Conservation (phyloP, 257 asterid species). For the Paraleonurus japonicus region DNA sequence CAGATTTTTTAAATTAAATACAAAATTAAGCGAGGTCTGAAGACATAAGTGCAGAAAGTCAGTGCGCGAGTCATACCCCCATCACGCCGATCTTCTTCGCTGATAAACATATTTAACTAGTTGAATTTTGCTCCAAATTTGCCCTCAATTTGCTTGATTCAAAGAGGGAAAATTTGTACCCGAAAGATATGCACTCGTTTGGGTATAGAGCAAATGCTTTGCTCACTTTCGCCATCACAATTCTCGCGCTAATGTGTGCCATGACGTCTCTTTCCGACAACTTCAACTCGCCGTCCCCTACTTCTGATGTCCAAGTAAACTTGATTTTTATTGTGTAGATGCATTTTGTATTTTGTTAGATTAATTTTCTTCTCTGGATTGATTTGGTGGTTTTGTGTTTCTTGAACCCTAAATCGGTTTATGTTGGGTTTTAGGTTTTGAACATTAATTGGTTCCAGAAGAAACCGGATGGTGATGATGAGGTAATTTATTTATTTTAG, state of each 20-base stretch:
- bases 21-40: neutral
- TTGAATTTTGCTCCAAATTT: conserved; percentile 23
- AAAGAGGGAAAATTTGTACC: conserved; percentile 8
- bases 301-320: conserved; percentile 69
- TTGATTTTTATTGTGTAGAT: neutral
- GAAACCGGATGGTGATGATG: conserved; percentile 82
- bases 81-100: conserved; percentile 18
- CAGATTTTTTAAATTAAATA: conserved; percentile 17
- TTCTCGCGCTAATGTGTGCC: conserved; percentile 87
- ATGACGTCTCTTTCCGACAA: conserved; percentile 85
- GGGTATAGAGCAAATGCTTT: conserved; percentile 83
- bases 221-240: conserved; percentile 72
- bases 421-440: conserved; percentile 47
- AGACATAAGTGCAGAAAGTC: conserved; percentile 8
- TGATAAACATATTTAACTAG: neutral
- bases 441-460: conserved; percentile 91
- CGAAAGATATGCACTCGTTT: conserved; percentile 62
- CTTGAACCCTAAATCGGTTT: conserved; percentile 16
- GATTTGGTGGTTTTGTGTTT: conserved; percentile 9
- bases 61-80: conserved; percentile 21
- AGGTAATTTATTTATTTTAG: conserved; percentile 47
- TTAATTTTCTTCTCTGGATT: neutral
- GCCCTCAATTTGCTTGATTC: conserved; percentile 9
- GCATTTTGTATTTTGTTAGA: neutral
- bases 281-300: conserved; percentile 71